phyloP scores from a whole-genome alignment of 257 asterid species.

The Solanum etuberosum region DNA sequence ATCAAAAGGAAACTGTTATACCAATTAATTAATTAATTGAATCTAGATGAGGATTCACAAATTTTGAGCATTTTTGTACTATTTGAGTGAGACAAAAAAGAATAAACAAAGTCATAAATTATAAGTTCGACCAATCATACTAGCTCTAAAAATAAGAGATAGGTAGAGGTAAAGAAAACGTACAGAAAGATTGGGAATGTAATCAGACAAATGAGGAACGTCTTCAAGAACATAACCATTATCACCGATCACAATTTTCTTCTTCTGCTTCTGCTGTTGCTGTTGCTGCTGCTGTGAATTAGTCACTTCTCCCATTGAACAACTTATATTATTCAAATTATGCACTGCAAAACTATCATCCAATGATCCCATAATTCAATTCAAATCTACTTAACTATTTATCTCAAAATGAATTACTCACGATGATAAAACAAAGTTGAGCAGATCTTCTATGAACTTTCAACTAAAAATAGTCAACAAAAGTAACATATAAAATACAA shows the following conservation, averaged over 20 bases:
- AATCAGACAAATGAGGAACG: constrained; percentile 67
- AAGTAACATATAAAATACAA: not conserved
- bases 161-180: not conserved
- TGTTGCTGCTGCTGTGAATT: constrained; percentile 2
- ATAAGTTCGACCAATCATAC: not conserved
- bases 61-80: too few species aligned
- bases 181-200: constrained; percentile 49
- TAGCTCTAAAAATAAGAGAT: not conserved
- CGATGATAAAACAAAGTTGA: not conserved
- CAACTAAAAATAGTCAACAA: not conserved
- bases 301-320: not conserved
- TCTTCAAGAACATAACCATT: constrained; percentile 52
- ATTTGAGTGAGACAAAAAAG: too few species aligned
- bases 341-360: not conserved
- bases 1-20: not conserved
- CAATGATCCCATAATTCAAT: not conserved
- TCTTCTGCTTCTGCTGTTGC: not conserved
- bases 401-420: not conserved
- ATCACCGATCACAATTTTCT: constrained; percentile 34
- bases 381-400: not conserved
- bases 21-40: not conserved
- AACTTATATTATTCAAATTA: not conserved
- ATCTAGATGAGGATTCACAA: not conserved
- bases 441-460: not conserved
- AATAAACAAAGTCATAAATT: not conserved